A percentile compares a stretch with the other conserved stretches of the same genome.
Evolutionary conservation across 1,139 yeast genomes (phyloP).

Genomic region (Candida tetrigidarum): DNA sequence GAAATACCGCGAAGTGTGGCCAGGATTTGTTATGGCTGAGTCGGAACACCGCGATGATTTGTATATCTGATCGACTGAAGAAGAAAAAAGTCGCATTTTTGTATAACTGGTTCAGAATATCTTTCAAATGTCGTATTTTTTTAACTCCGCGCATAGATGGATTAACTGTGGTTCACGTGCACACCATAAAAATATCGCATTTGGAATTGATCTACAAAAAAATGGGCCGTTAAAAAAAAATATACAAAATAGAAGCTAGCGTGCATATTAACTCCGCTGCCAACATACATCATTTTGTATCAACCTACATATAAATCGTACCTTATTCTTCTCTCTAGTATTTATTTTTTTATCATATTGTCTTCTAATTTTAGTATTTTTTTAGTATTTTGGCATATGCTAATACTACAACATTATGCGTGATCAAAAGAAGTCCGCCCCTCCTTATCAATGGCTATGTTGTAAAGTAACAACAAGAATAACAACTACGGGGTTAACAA

Average conservation of each 20-base stretch:
- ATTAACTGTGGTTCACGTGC: too few relatives aligned
- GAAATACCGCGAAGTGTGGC: background rate
- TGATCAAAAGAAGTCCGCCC: constrained; percentile 6
- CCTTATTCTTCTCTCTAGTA: background rate
- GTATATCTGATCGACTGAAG: too few relatives aligned
- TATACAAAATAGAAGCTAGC: background rate
- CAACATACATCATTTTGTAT: too few relatives aligned
- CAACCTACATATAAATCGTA: too few relatives aligned
- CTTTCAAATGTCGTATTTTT: too few relatives aligned
- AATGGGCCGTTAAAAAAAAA: background rate
- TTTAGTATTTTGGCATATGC: constrained; percentile 1
- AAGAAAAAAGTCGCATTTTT: too few relatives aligned
- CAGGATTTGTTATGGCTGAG: too few relatives aligned
- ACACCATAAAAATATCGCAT: too few relatives aligned
- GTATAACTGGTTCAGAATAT: too few relatives aligned
- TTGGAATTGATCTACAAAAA: background rate
- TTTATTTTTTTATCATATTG: background rate
- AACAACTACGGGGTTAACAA: too few relatives aligned
- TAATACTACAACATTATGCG: background rate
- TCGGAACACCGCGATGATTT: too few relatives aligned
- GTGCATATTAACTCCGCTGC: background rate
- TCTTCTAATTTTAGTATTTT: background rate
- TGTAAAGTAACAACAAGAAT: background rate
- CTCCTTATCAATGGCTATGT: background rate
- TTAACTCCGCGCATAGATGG: too few relatives aligned